Conservation (phyloP, 495 filamentous ascomycete genomes). For the Podospora pseudopauciseta region DNA sequence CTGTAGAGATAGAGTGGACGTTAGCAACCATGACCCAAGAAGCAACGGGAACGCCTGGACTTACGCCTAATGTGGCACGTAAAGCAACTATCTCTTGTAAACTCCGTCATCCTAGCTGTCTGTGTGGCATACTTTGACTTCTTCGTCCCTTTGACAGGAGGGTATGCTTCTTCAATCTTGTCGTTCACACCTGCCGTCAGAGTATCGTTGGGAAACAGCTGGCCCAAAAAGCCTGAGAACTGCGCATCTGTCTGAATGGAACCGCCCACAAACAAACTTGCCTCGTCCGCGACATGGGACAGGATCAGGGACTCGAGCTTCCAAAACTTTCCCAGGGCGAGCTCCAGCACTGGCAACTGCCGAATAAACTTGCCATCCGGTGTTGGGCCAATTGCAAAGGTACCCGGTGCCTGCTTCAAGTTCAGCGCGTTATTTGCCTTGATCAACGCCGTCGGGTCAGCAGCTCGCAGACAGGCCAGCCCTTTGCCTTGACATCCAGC, state of each 20-base stretch:
- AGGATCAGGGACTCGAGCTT: constrained; percentile 41
- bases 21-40: not conserved
- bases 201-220: constrained; percentile 40
- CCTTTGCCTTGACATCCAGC: constrained; percentile 48
- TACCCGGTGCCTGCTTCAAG: constrained; percentile 33
- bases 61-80: constrained; percentile 40
- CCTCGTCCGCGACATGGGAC: constrained; percentile 41
- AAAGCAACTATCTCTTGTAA: constrained; percentile 38
- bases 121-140: constrained; percentile 30
- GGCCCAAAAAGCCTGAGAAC: constrained; percentile 48
- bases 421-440: constrained; percentile 41
- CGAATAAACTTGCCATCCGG: constrained; percentile 45
- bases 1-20: constrained; percentile 6
- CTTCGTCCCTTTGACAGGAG: constrained; percentile 24
- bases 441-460: constrained; percentile 34
- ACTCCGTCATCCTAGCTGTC: constrained; percentile 31
- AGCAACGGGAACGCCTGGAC: constrained; percentile 3
- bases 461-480: constrained; percentile 42
- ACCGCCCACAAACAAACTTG: constrained; percentile 37
- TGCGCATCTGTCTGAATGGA: constrained; percentile 50
- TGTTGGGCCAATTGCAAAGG: constrained; percentile 44
- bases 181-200: constrained; percentile 29
- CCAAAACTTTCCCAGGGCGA: constrained; percentile 43
- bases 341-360: constrained; percentile 44
- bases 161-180: constrained; percentile 36